Percentiles rank a stretch among this genome's conserved stretches.
These are phyloP conservation scores for Tuber calosporum DNA, from an alignment of 495 filamentous ascomycete genomes.

Conservation along the genomic window DNA sequence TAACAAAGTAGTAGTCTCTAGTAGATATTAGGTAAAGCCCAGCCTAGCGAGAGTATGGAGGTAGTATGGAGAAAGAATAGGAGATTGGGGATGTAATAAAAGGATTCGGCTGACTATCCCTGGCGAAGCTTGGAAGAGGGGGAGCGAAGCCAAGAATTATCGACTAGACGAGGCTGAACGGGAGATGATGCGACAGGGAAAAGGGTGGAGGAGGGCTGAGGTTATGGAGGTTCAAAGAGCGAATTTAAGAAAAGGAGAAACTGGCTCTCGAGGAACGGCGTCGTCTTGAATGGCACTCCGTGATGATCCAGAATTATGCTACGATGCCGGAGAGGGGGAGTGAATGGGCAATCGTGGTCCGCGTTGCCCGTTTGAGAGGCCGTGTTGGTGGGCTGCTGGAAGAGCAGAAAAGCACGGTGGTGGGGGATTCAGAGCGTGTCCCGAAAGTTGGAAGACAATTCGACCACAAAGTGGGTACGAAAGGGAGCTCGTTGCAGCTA, in stretches of 20 bases:
- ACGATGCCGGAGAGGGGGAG: slow-evolving; percentile 17
- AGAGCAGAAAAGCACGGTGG: not conserved
- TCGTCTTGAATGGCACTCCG: slow-evolving; percentile 42
- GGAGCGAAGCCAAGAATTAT: slow-evolving; percentile 33
- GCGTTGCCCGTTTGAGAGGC: slow-evolving; percentile 22
- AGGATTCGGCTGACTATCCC: slow-evolving; percentile 25
- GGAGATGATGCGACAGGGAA: slow-evolving; percentile 19
- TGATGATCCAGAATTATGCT: slow-evolving; percentile 30
- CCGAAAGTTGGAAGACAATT: slow-evolving; percentile 28
- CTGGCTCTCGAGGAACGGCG: slow-evolving; percentile 47
- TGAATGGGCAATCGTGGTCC: slow-evolving; percentile 28
- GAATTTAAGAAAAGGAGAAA: slow-evolving; percentile 53
- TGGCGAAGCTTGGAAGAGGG: slow-evolving; percentile 7
- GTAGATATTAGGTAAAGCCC: not conserved
- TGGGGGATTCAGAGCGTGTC: slow-evolving; percentile 27
- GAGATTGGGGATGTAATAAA: slow-evolving; percentile 10
- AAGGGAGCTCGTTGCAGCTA: slow-evolving; percentile 19
- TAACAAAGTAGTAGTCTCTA: not conserved
- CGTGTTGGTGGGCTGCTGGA: slow-evolving; percentile 30
- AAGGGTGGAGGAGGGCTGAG: slow-evolving; percentile 6
- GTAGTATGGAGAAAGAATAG: slow-evolving; percentile 28
- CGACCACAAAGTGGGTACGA: slow-evolving; percentile 18
- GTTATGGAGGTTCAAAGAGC: slow-evolving; percentile 55
- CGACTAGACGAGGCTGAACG: slow-evolving; percentile 19
- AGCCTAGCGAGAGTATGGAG: slow-evolving; percentile 22